Conservation (phyloP, 345 rosid species). For the Corchorus olitorius region DNA sequence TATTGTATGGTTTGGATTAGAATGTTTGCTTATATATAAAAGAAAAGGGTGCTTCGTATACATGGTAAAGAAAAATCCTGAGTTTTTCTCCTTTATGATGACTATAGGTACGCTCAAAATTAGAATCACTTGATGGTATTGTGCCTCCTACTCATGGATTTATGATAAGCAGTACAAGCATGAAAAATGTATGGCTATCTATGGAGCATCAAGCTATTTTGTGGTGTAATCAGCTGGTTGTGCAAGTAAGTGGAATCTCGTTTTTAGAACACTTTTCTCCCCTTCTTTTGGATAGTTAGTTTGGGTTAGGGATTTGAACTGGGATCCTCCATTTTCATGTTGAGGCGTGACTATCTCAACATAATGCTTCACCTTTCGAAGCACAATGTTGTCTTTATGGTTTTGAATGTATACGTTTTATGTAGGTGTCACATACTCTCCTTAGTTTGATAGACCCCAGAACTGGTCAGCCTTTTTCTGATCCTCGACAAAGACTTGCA, state of each 20-base stretch:
- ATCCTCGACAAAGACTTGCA: constrained; percentile 59
- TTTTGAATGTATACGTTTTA: constrained; percentile 35
- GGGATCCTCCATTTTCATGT: constrained; percentile 1
- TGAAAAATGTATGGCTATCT: constrained; percentile 96
- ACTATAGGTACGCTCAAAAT: constrained; percentile 75
- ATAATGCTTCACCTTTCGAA: neutral
- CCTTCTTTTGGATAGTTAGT: neutral
- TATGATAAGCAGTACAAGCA: constrained; percentile 83
- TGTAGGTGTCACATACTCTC: constrained; percentile 94
- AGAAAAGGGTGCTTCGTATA: neutral
- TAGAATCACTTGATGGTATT: constrained; percentile 88
- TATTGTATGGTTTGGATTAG: constrained; percentile 10
- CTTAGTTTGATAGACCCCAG: constrained; percentile 84
- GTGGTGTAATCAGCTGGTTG: constrained; percentile 98
- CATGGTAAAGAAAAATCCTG: neutral
- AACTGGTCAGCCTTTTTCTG: constrained; percentile 70
- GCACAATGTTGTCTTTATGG: neutral
- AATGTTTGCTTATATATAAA: constrained; percentile 3
- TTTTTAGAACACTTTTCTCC: constrained; percentile 5
- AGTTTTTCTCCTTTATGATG: constrained; percentile 22
- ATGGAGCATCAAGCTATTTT: constrained; percentile 99
- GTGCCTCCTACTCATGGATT: constrained; percentile 93
- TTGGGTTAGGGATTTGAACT: constrained; percentile 6
- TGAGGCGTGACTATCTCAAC: neutral
- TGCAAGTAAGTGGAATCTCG: constrained; percentile 67